A percentile compares a stretch with the other conserved stretches of the same genome.
Evolutionary conservation across 768 basidiomycete genomes (phyloP).

Genomic region (Auriscalpium orientale): DNA sequence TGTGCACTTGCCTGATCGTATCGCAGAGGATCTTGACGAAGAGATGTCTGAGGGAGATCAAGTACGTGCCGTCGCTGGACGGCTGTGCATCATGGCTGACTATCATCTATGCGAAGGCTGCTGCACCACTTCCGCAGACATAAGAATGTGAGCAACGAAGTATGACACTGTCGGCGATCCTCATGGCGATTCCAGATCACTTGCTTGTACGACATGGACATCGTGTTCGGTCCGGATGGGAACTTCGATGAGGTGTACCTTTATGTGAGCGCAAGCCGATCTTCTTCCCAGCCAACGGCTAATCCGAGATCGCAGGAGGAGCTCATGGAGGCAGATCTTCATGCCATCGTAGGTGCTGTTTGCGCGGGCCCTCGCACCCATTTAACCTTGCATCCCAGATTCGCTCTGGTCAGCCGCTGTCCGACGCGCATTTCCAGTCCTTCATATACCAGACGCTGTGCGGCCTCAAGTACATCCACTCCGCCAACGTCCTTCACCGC

Average conservation of each 20-base stretch:
- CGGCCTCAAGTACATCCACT: slow-evolving; percentile 96
- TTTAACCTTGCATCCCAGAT: slow-evolving; percentile 37
- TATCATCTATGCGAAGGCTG: slow-evolving; percentile 40
- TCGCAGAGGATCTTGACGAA: slow-evolving; percentile 88
- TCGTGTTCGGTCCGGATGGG: slow-evolving; percentile 85
- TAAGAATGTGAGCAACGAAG: slow-evolving; percentile 70
- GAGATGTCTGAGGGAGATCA: slow-evolving; percentile 91
- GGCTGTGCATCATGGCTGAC: not conserved
- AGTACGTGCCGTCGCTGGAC: slow-evolving; percentile 35
- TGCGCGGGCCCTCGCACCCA: not conserved
- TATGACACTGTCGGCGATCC: not conserved
- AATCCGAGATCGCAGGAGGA: slow-evolving; percentile 61
- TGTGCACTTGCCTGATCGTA: not conserved
- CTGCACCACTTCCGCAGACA: slow-evolving; percentile 97
- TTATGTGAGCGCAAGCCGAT: slow-evolving; percentile 49
- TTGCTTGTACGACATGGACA: slow-evolving; percentile 97
- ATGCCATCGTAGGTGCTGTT: slow-evolving; percentile 73
- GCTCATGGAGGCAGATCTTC: slow-evolving; percentile 98
- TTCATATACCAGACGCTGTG: slow-evolving; percentile 99
- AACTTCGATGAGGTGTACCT: slow-evolving; percentile 97
- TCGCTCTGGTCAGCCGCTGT: slow-evolving; percentile 80
- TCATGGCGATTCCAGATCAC: slow-evolving; percentile 56
- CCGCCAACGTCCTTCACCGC: slow-evolving; percentile 94
- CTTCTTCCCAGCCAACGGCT: not conserved
- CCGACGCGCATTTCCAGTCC: slow-evolving; percentile 88